A percentile compares a stretch with the other conserved stretches of the same genome.
Conservation (phyloP, 768 basidiomycete species). For the Russula dissimulans region DNA sequence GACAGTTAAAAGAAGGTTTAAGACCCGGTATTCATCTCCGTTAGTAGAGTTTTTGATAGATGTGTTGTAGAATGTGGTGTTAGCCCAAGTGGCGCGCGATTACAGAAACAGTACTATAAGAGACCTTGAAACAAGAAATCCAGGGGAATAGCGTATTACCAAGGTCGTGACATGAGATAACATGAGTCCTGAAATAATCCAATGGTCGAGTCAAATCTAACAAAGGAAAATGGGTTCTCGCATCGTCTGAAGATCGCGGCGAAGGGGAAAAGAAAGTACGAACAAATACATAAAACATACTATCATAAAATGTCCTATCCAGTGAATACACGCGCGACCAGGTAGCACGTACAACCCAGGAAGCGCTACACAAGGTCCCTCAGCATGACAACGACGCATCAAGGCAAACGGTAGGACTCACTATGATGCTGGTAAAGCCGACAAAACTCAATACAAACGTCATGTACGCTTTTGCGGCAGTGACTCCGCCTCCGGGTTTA, state of each 20-base stretch:
- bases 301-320: conserved; percentile 27
- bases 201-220: neutral
- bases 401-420: conserved; percentile 22
- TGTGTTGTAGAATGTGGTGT: too few relatives aligned
- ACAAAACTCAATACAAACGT: conserved; percentile 76
- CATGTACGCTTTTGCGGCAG: conserved; percentile 64
- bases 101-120: too few relatives aligned
- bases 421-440: conserved; percentile 63
- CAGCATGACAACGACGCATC: conserved; percentile 12
- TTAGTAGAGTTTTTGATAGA: too few relatives aligned
- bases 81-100: too few relatives aligned
- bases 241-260: neutral
- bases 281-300: neutral
- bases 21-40: too few relatives aligned
- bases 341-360: conserved; percentile 47
- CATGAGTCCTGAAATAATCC: neutral
- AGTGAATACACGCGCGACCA: conserved; percentile 42
- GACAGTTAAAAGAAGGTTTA: too few relatives aligned
- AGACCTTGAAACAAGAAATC: neutral
- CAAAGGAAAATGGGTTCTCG: neutral
- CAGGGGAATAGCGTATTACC: neutral
- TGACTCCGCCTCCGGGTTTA: conserved; percentile 35
- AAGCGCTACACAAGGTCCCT: conserved; percentile 36
- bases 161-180: neutral
- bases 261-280: neutral